Conservation (phyloP, 2,329 filamentous ascomycete genomes). For the Ramularia collo-cygni region DNA sequence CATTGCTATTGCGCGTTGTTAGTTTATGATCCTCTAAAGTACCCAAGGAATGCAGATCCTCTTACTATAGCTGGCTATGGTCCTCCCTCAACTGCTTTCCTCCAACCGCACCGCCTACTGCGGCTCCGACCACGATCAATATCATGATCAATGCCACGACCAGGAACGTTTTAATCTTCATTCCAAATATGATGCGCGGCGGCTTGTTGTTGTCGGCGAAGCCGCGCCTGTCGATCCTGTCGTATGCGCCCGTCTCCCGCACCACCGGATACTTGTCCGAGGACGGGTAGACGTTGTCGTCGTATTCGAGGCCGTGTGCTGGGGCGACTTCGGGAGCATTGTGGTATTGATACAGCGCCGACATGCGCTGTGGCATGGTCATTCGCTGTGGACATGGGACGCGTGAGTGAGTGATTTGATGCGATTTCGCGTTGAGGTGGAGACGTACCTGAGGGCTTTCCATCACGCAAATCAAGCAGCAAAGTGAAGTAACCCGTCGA, state of each 20-base stretch:
- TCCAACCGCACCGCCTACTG: constrained; percentile 32
- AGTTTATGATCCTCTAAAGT: too few species aligned
- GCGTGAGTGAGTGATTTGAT: constrained; percentile 8
- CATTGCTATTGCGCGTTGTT: constrained; percentile 6
- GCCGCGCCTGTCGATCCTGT: constrained; percentile 17
- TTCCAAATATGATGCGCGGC: constrained; percentile 34
- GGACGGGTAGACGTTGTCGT: constrained; percentile 29
- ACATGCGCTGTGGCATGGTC: constrained; percentile 23
- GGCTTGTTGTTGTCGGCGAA: constrained; percentile 26
- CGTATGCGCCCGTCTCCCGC: constrained; percentile 21
- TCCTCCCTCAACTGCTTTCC: constrained; percentile 23
- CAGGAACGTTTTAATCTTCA: constrained; percentile 32
- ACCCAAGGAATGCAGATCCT: too few species aligned
- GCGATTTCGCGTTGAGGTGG: not conserved
- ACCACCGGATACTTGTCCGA: constrained; percentile 34
- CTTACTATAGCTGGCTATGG: too few species aligned
- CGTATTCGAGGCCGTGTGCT: constrained; percentile 33
- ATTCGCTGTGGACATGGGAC: constrained; percentile 12
- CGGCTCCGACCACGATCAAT: constrained; percentile 30
- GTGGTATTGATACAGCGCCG: constrained; percentile 34
- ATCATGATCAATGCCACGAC: constrained; percentile 28
- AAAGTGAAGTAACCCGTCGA: not conserved
- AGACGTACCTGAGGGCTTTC: constrained; percentile 15
- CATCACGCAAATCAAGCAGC: constrained; percentile 13
- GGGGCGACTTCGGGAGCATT: constrained; percentile 35